These are phyloP conservation scores for Fraxinus albicans DNA, from an alignment of 305 asterid genomes.

Conservation along the genomic window DNA sequence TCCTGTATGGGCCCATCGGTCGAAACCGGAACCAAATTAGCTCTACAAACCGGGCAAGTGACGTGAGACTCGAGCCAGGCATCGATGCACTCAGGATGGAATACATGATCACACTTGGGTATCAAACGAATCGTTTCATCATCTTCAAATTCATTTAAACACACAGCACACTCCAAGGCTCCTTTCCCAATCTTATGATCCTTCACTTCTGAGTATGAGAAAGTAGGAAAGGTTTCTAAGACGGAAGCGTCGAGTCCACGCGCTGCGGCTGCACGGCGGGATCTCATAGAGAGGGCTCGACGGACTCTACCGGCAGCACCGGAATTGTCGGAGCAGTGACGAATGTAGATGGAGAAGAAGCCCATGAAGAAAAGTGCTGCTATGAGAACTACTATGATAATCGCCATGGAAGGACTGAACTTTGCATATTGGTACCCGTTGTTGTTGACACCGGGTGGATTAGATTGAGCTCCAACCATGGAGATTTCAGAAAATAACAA, in stretches of 20 bases:
- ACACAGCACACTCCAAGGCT: constrained; percentile 52
- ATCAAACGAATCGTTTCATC: constrained; percentile 42
- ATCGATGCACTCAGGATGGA: constrained; percentile 52
- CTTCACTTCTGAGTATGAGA: constrained; percentile 46
- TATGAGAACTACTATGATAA: constrained; percentile 43
- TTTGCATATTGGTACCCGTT: constrained; percentile 11
- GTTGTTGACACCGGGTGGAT: background rate
- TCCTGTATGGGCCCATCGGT: constrained; percentile 24
- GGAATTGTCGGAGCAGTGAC: constrained; percentile 34
- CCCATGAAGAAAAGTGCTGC: constrained; percentile 51
- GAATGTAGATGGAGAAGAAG: constrained; percentile 46
- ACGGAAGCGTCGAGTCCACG: constrained; percentile 41
- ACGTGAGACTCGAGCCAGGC: constrained; percentile 49
- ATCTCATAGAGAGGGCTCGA: constrained; percentile 28
- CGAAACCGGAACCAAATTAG: constrained; percentile 31
- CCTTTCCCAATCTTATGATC: constrained; percentile 46
- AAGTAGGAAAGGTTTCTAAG: constrained; percentile 47
- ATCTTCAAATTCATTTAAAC: constrained; percentile 47
- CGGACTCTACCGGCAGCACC: constrained; percentile 20
- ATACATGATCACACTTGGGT: constrained; percentile 56
- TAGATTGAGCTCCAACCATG: constrained; percentile 27
- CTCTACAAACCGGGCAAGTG: constrained; percentile 55
- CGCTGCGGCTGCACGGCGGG: constrained; percentile 30
- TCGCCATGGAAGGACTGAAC: constrained; percentile 44
- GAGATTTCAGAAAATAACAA: background rate